phyloP scores from a whole-genome alignment of 2,329 filamentous ascomycete species.

The Ophiostoma australiae region DNA sequence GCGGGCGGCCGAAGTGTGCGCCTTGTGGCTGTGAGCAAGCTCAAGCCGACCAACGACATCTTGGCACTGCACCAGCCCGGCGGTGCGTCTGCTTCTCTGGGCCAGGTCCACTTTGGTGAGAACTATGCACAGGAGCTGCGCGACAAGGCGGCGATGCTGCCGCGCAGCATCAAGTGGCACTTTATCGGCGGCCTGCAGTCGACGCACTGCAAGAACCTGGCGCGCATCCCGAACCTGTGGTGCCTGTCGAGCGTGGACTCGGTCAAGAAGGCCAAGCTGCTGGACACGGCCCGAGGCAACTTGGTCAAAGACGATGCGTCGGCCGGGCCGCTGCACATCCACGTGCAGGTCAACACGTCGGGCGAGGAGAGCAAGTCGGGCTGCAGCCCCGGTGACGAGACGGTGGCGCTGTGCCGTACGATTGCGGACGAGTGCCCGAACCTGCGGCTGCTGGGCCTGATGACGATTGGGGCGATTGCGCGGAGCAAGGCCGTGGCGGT shows the following conservation, averaged over 20 bases:
- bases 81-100: slow-evolving; percentile 34
- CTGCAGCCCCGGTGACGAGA: slow-evolving; percentile 60
- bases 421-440: slow-evolving; percentile 67
- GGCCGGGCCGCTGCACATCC: slow-evolving; percentile 57
- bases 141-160: slow-evolving; percentile 78
- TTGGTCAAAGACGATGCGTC: not conserved
- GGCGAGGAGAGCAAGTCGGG: slow-evolving; percentile 84
- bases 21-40: slow-evolving; percentile 90
- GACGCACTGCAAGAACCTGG: slow-evolving; percentile 80
- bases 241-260: slow-evolving; percentile 88
- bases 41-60: slow-evolving; percentile 90
- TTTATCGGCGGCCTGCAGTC: slow-evolving; percentile 94
- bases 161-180: slow-evolving; percentile 78
- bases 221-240: slow-evolving; percentile 82
- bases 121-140: slow-evolving; percentile 90
- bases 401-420: slow-evolving; percentile 61
- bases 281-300: slow-evolving; percentile 65
- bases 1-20: slow-evolving; percentile 50
- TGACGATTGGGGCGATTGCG: slow-evolving; percentile 97
- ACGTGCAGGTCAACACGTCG: slow-evolving; percentile 94
- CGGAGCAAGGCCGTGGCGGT: slow-evolving; percentile 67
- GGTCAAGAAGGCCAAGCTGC: slow-evolving; percentile 75
- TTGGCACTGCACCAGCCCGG: slow-evolving; percentile 65
- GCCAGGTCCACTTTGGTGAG: slow-evolving; percentile 82
- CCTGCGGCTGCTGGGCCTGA: slow-evolving; percentile 73